A percentile compares a stretch with the other conserved stretches of the same genome.
Conservation (phyloP, 2,329 filamentous ascomycete species). For the Epichloe bromicola region DNA sequence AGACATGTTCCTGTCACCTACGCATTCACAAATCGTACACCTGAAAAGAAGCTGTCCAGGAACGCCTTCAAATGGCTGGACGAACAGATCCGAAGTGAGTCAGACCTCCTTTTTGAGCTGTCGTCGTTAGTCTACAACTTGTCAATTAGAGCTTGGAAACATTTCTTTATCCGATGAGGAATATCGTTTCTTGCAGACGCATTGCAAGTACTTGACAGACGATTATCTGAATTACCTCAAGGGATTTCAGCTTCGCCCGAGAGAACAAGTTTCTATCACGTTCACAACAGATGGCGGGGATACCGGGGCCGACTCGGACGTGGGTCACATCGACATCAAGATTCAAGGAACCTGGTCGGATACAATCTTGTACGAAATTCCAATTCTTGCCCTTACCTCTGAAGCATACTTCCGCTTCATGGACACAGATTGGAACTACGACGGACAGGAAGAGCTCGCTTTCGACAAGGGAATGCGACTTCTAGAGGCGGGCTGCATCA, state of each 20-base stretch:
- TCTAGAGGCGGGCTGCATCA: conserved; percentile 69
- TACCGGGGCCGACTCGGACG: conserved; percentile 48
- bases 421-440: conserved; percentile 83
- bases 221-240: conserved; percentile 73
- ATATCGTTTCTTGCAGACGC: conserved; percentile 59
- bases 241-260: conserved; percentile 67
- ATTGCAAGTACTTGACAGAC: conserved; percentile 67
- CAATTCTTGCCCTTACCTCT: conserved; percentile 78
- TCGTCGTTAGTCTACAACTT: neutral
- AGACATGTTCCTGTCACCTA: conserved; percentile 74
- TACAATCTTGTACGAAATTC: conserved; percentile 96
- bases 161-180: conserved; percentile 71
- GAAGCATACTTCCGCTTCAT: conserved; percentile 97
- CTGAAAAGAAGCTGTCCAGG: conserved; percentile 79
- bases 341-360: conserved; percentile 82
- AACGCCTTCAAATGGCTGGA: conserved; percentile 76
- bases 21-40: conserved; percentile 88
- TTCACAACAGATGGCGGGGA: conserved; percentile 47
- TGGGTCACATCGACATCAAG: conserved; percentile 64
- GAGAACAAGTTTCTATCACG: conserved; percentile 61
- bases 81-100: conserved; percentile 64
- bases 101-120: neutral
- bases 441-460: conserved; percentile 74
- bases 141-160: conserved; percentile 59
- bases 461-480: conserved; percentile 67